phyloP scores from a whole-genome alignment of 257 asterid genomes.

The Petunia secreta region DNA sequence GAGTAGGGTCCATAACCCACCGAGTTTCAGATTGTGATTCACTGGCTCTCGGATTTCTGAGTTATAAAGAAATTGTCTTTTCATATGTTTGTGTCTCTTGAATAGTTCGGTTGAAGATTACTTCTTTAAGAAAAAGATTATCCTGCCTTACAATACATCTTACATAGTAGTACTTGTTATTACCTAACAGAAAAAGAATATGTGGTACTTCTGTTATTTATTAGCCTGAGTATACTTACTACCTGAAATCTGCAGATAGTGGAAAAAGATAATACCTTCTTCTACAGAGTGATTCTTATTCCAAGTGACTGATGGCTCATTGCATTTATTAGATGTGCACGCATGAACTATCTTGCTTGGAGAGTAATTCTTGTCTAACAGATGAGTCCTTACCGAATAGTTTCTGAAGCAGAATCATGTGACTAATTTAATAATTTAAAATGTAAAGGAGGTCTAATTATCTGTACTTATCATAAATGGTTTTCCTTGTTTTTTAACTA shows the following conservation, averaged over 20 bases:
- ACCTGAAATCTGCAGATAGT: constrained; percentile 4
- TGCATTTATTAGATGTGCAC: not conserved
- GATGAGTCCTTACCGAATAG: not conserved
- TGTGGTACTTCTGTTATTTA: not conserved
- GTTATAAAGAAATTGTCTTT: not conserved
- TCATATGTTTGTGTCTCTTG: not conserved
- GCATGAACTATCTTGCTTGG: not conserved
- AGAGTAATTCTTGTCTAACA: not conserved
- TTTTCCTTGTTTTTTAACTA: not conserved
- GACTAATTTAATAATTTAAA: not conserved
- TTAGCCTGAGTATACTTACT: not conserved
- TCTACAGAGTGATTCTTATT: not conserved
- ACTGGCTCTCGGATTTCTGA: too few relatives aligned
- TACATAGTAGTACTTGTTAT: not conserved
- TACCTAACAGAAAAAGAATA: not conserved
- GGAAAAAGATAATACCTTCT: not conserved
- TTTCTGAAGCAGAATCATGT: constrained; percentile 7
- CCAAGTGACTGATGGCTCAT: too few relatives aligned
- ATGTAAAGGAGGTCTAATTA: not conserved
- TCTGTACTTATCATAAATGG: not conserved
- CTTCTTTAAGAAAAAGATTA: not conserved
- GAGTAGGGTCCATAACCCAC: too few relatives aligned
- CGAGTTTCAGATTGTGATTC: too few relatives aligned
- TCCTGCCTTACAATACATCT: not conserved
- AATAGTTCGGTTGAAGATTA: not conserved